These are phyloP conservation scores for Kwoniella heveanensis DNA, from an alignment of 768 basidiomycete genomes.

Conservation along the genomic window DNA sequence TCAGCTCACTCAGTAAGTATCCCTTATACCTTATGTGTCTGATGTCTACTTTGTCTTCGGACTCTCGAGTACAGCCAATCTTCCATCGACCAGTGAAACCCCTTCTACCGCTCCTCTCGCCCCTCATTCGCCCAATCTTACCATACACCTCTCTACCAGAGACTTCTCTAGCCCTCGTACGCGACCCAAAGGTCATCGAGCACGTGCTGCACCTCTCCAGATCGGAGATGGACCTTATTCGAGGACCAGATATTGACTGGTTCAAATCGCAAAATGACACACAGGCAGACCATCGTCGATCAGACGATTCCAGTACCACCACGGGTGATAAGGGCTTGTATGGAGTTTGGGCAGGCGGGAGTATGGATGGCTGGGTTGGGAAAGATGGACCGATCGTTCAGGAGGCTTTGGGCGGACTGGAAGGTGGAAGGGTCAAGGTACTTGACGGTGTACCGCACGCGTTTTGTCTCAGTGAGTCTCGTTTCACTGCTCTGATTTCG, in stretches of 20 bases:
- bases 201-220: slow-evolving; percentile 66
- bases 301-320: too few relatives aligned
- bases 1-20: too few relatives aligned
- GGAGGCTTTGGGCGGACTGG: slow-evolving; percentile 55
- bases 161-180: slow-evolving; percentile 59
- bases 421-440: slow-evolving; percentile 60
- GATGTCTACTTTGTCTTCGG: too few relatives aligned
- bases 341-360: slow-evolving; percentile 64
- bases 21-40: too few relatives aligned
- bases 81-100: slow-evolving; percentile 58
- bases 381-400: slow-evolving; percentile 61
- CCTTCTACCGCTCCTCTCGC: slow-evolving; percentile 58
- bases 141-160: slow-evolving; percentile 59
- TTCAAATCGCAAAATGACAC: slow-evolving; percentile 51
- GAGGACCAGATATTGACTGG: slow-evolving; percentile 61
- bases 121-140: slow-evolving; percentile 58
- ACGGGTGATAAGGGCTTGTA: slow-evolving; percentile 56
- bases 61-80: slow-evolving; percentile 56
- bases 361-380: slow-evolving; percentile 71
- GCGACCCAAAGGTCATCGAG: slow-evolving; percentile 62
- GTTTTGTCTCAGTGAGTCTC: slow-evolving; percentile 69
- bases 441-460: slow-evolving; percentile 65
- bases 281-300: too few relatives aligned
- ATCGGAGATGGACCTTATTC: slow-evolving; percentile 70
- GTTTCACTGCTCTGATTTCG: neutral